Evolutionary conservation across 495 filamentous ascomycete species (phyloP).

Genomic region (Chaetomidium leptoderma): DNA sequence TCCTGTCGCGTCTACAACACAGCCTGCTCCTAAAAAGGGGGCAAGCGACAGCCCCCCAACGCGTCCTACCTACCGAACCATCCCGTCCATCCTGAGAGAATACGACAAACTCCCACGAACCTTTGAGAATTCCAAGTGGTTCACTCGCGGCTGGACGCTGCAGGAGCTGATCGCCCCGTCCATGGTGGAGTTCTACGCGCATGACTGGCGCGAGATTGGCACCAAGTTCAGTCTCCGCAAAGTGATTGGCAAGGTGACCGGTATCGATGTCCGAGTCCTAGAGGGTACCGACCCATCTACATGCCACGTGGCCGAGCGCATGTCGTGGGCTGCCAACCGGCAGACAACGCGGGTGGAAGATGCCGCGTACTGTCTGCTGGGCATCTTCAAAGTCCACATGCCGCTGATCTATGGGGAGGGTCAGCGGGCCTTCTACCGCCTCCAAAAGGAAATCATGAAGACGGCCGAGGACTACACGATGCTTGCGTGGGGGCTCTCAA

Average conservation of each 20-base stretch:
- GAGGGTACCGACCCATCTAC: background rate
- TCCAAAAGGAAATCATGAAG: background rate
- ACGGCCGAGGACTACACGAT: too few species aligned
- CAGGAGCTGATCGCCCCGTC: conserved; percentile 40
- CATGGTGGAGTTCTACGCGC: conserved; percentile 27
- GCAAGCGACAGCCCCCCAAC: too few species aligned
- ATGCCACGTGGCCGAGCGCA: conserved; percentile 3
- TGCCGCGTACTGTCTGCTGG: conserved; percentile 19
- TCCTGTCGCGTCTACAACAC: too few species aligned
- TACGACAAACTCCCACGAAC: too few species aligned
- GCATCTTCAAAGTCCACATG: conserved; percentile 19
- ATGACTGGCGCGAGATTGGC: background rate
- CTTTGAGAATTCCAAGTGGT: conserved; percentile 28
- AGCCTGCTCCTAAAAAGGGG: too few species aligned
- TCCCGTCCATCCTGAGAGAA: too few species aligned
- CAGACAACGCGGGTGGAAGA: conserved; percentile 16
- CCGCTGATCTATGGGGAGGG: conserved; percentile 16
- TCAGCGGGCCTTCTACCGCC: background rate
- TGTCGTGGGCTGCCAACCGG: conserved; percentile 18
- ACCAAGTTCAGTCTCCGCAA: too few species aligned
- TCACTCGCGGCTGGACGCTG: conserved; percentile 39
- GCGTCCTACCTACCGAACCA: background rate
- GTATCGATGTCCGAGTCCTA: background rate
- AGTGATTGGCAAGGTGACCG: background rate
- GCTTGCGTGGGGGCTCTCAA: too few species aligned